Base-by-base conservation (phyloP, 345 rosid species). In the Gossypium longicalyx region DNA sequence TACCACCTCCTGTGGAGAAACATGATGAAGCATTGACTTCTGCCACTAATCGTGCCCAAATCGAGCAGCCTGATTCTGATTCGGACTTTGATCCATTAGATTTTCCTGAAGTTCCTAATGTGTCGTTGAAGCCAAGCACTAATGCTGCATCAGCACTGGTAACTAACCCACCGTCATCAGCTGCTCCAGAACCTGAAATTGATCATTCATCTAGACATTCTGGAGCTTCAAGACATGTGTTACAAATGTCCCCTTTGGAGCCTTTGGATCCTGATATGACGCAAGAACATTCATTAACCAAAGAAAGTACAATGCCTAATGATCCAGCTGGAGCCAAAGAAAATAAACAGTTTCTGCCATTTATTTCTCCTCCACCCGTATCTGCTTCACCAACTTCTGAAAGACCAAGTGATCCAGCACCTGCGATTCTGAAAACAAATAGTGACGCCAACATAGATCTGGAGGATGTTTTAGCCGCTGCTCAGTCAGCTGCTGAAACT, bases 401-500 rank as follows among this genome's bases (percentile, higher is more conserved):
- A 66, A 76, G 43, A 71, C 77, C 49, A 12, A 78, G 61, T 38
- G 49, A 57, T 60, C 68, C 73, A 27, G 66, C 81, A 25, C 81
- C 70, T 29, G 17, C 81, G 56, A 74, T 74, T 59, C 81, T 74
- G 7, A 71, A 73, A 70, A 70, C 81, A 53, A 70, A 84, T 79
- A 86, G 80, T 73, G 86, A 84, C 61, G 77, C 77, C 17, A 84
- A 85, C 54, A 76, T 84, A 59, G 97, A 94, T 84, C 78, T 92
- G 78, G 90, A 87, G 81, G 98, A 94, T 74, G 95, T 94, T 52
- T 70, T 94, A 76, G 87, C 81, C 45, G 97, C 97, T 65, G 98
- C 98, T 72, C 93, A 91, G 67, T 83, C 93, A 67, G 98, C 98
- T 79, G 98, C 97, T 34, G 98, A 92, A 51, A 69, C 85, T 58